These are phyloP conservation scores for Mycena galopus DNA, from an alignment of 768 basidiomycete species.

Conservation along the genomic window DNA sequence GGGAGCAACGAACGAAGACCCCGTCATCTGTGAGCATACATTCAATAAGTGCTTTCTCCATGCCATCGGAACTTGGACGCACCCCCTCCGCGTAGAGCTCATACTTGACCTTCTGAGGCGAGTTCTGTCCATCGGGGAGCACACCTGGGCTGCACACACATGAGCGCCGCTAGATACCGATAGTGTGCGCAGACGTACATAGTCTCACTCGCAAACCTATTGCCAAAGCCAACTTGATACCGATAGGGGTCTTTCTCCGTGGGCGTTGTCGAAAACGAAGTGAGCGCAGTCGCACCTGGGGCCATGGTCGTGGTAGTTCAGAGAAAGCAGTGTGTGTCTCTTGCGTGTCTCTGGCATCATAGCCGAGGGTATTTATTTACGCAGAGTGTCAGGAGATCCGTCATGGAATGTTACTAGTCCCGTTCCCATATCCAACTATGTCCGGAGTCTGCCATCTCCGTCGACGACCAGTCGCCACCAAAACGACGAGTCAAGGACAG, in stretches of 20 bases:
- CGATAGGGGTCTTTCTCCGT: conserved; percentile 64
- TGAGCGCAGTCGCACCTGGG: conserved; percentile 56
- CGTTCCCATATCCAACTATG: no score
- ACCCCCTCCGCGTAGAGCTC: conserved; percentile 73
- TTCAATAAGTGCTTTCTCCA: not conserved
- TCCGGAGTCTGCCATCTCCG: no score
- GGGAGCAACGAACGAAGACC: conserved; percentile 71
- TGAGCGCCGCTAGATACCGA: not conserved
- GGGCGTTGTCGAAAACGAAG: conserved; percentile 52
- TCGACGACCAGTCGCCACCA: no score
- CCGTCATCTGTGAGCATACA: conserved; percentile 61
- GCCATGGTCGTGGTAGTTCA: conserved; percentile 26
- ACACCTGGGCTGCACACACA: conserved; percentile 59
- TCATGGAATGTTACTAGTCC: no score
- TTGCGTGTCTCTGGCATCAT: not conserved
- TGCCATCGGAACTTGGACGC: conserved; percentile 34
- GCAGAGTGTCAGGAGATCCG: conserved; percentile 12
- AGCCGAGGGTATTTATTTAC: not conserved
- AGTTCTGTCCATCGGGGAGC: conserved; percentile 71
- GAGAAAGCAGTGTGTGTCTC: not conserved
- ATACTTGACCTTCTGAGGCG: conserved; percentile 73
- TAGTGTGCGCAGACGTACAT: conserved; percentile 54
- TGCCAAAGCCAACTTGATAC: conserved; percentile 73
- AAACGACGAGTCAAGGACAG: no score
- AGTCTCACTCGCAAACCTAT: conserved; percentile 67